phyloP scores from a whole-genome alignment of 23 red algal genomes.

The Chondrus crispus region DNA sequence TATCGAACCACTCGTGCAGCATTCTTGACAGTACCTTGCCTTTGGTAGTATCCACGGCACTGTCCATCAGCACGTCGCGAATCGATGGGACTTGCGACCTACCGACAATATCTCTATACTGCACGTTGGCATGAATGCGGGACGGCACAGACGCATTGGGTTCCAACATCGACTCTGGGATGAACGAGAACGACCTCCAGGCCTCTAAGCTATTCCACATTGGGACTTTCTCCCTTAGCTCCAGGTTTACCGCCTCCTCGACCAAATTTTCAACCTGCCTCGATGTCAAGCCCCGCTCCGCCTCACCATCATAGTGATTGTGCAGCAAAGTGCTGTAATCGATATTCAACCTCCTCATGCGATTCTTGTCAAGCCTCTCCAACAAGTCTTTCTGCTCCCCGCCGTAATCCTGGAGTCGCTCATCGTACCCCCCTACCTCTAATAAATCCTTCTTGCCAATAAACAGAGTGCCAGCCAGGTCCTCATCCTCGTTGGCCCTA shows the following conservation, averaged over 20 bases:
- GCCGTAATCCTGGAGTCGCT: conserved; percentile 50
- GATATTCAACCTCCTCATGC: conserved; percentile 12
- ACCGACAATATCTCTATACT: background rate
- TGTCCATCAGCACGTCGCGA: background rate
- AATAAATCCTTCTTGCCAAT: conserved; percentile 26
- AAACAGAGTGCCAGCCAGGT: conserved; percentile 44
- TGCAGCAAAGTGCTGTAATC: conserved; percentile 56
- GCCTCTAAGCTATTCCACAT: background rate
- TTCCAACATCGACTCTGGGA: background rate
- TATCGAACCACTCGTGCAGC: background rate
- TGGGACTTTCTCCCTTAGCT: background rate
- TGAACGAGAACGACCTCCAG: background rate
- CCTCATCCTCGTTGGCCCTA: conserved; percentile 40
- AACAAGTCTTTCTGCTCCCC: conserved; percentile 64
- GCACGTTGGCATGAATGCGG: background rate
- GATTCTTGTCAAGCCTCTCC: conserved; percentile 35
- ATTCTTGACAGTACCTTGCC: background rate
- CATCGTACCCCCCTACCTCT: conserved; percentile 73
- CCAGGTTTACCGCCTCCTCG: conserved; percentile 4
- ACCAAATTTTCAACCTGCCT: background rate
- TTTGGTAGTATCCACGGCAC: background rate
- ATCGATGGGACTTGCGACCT: background rate
- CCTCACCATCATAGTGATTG: background rate
- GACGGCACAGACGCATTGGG: background rate
- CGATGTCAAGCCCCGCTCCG: background rate